phyloP scores from a whole-genome alignment of 2,329 filamentous ascomycete genomes.

The Zymoseptoria brevis region DNA sequence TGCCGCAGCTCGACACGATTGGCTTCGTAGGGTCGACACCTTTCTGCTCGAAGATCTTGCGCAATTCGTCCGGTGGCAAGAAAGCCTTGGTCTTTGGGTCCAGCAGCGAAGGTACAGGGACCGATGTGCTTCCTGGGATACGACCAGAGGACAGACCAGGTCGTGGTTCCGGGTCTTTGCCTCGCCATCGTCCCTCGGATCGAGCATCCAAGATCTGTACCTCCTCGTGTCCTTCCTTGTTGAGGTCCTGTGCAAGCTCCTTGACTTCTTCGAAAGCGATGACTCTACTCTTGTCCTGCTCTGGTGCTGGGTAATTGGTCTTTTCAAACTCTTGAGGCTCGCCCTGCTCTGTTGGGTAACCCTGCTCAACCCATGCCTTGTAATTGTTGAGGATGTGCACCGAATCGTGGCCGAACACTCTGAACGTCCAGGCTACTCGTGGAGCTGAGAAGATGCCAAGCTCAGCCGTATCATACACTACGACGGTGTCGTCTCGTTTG shows the following conservation, averaged over 20 bases:
- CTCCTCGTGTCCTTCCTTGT: constrained; percentile 74
- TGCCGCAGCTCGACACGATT: constrained; percentile 83
- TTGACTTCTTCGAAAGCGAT: constrained; percentile 76
- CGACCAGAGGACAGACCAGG: constrained; percentile 79
- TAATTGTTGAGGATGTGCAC: constrained; percentile 96
- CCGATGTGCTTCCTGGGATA: constrained; percentile 76
- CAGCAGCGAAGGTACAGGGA: constrained; percentile 72
- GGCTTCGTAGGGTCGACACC: constrained; percentile 71
- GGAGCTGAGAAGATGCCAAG: constrained; percentile 91
- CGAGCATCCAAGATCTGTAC: constrained; percentile 87
- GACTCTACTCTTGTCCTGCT: constrained; percentile 53
- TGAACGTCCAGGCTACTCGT: constrained; percentile 85
- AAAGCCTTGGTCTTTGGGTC: constrained; percentile 78
- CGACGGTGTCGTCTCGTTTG: constrained; percentile 75
- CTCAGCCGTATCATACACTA: constrained; percentile 90
- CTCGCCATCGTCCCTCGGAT: constrained; percentile 69
- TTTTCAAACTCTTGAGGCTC: constrained; percentile 45
- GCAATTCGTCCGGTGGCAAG: constrained; percentile 62
- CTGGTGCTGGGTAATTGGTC: constrained; percentile 37
- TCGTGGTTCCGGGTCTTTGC: constrained; percentile 73
- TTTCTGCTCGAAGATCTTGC: constrained; percentile 68
- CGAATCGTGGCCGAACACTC: constrained; percentile 77
- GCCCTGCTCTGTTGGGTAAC: constrained; percentile 73
- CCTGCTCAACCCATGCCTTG: constrained; percentile 81
- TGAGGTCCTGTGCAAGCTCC: constrained; percentile 64